Evolutionary conservation across 169 alveolate species (phyloP).

Genomic region (Cryptosporidium ubiquitum): DNA sequence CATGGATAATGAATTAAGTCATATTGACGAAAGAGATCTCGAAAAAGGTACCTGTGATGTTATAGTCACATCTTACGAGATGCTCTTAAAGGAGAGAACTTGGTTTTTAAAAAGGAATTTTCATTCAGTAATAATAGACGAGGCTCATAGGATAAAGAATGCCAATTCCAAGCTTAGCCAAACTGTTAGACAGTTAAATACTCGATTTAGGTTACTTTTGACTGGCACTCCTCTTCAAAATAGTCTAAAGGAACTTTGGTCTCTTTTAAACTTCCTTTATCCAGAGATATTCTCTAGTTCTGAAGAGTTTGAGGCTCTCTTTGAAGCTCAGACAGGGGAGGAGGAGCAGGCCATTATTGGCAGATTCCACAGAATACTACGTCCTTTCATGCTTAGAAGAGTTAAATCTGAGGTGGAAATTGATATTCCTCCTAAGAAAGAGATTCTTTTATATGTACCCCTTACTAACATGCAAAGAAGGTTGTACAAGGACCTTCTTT

Average conservation of each 20-base stretch:
- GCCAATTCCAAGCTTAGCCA: conserved; percentile 94
- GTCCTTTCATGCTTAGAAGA: conserved; percentile 98
- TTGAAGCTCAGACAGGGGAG: conserved; percentile 80
- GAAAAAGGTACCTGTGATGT: conserved; percentile 89
- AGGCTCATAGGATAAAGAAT: conserved; percentile 98
- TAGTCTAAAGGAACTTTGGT: conserved; percentile 98
- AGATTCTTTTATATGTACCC: conserved; percentile 88
- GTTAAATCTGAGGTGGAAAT: conserved; percentile 96
- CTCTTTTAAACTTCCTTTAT: conserved; percentile 96
- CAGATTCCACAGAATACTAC: conserved; percentile 94
- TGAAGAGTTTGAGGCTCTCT: conserved; percentile 96
- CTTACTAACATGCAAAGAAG: conserved; percentile 93
- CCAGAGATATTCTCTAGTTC: conserved; percentile 95
- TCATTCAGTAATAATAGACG: conserved; percentile 97
- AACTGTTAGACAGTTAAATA: conserved; percentile 85
- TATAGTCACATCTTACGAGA: conserved; percentile 94
- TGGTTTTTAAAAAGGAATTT: conserved; percentile 91
- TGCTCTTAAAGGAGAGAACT: conserved; percentile 92
- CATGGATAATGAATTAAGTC: conserved; percentile 74
- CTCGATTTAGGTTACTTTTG: conserved; percentile 94
- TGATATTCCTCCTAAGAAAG: conserved; percentile 96
- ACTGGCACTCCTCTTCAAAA: conserved; percentile 99
- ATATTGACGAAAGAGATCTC: conserved; percentile 26
- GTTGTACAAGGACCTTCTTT: conserved; percentile 90
- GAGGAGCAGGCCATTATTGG: conserved; percentile 83